Conservation (phyloP, 768 basidiomycete genomes). For the Dioszegia crocea region DNA sequence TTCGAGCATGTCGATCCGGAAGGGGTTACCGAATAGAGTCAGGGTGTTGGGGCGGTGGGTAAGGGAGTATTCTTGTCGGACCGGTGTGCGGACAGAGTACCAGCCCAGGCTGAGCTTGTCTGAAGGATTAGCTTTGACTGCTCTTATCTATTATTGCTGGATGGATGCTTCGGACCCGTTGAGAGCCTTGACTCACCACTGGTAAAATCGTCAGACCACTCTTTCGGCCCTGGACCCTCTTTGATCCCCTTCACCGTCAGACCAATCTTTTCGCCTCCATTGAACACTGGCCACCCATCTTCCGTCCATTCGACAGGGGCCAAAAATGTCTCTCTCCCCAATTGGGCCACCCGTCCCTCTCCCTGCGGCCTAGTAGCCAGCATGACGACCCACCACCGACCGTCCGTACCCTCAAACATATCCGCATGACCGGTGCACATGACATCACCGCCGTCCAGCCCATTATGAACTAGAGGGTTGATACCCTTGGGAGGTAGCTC, state of each 20-base stretch:
- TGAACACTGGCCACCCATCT: slow-evolving; percentile 25
- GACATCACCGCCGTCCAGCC: slow-evolving; percentile 42
- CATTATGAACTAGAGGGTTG: slow-evolving; percentile 33
- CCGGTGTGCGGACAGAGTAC: slow-evolving; percentile 30
- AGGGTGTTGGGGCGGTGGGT: slow-evolving; percentile 4
- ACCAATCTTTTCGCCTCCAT: slow-evolving; percentile 2
- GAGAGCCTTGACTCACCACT: not conserved
- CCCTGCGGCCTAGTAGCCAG: slow-evolving; percentile 28
- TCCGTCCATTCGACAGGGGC: slow-evolving; percentile 47
- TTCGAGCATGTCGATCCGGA: slow-evolving; percentile 19
- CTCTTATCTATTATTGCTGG: too few relatives aligned
- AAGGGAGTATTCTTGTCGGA: slow-evolving; percentile 6
- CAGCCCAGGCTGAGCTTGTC: slow-evolving; percentile 16
- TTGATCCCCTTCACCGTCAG: slow-evolving; percentile 7
- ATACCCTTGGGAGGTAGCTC: slow-evolving; percentile 13
- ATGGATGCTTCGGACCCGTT: too few relatives aligned
- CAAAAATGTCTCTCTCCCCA: slow-evolving; percentile 52
- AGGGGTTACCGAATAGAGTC: slow-evolving; percentile 14
- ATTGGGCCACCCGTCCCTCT: slow-evolving; percentile 17
- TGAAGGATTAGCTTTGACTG: not conserved
- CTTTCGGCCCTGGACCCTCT: not conserved
- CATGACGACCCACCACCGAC: slow-evolving; percentile 47
- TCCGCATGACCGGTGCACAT: slow-evolving; percentile 53
- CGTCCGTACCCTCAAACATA: slow-evolving; percentile 48
- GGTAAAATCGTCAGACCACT: slow-evolving; percentile 9